phyloP scores from a whole-genome alignment of 2,329 filamentous ascomycete species.

The Cadophora malorum region DNA sequence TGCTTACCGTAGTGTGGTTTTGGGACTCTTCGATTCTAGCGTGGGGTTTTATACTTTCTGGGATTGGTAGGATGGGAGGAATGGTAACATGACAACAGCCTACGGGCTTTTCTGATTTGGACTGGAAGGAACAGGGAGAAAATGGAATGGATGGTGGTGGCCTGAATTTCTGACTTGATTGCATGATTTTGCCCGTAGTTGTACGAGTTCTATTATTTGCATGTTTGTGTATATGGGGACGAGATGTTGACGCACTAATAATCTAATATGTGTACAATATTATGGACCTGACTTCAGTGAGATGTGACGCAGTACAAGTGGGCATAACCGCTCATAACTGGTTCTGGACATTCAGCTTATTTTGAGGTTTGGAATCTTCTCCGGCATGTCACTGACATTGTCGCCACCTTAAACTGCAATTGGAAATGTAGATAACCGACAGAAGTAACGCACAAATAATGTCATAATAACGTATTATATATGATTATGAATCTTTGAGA shows the following conservation, averaged over 20 bases:
- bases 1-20: not conserved
- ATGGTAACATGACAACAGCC: not conserved
- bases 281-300: not conserved
- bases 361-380: too few relatives aligned
- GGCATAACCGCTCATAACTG: not conserved
- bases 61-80: not conserved
- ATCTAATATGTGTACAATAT: not conserved
- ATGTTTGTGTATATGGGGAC: slow-evolving; percentile 2
- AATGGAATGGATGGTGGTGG: not conserved
- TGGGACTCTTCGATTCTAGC: slow-evolving; percentile 15
- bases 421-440: too few relatives aligned
- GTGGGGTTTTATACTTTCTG: slow-evolving; percentile 3
- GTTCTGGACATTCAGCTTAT: too few relatives aligned
- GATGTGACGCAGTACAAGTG: not conserved
- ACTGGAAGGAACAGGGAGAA: not conserved
- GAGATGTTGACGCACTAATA: slow-evolving; percentile 10
- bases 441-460: not conserved
- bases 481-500: not conserved
- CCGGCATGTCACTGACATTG: not conserved
- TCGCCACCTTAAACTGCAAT: too few relatives aligned
- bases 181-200: not conserved
- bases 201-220: not conserved
- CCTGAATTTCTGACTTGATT: not conserved
- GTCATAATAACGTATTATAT: not conserved
- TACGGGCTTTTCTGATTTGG: slow-evolving; percentile 2